Conservation (phyloP, 208 protist species). For the Angomonas ambiguus region DNA sequence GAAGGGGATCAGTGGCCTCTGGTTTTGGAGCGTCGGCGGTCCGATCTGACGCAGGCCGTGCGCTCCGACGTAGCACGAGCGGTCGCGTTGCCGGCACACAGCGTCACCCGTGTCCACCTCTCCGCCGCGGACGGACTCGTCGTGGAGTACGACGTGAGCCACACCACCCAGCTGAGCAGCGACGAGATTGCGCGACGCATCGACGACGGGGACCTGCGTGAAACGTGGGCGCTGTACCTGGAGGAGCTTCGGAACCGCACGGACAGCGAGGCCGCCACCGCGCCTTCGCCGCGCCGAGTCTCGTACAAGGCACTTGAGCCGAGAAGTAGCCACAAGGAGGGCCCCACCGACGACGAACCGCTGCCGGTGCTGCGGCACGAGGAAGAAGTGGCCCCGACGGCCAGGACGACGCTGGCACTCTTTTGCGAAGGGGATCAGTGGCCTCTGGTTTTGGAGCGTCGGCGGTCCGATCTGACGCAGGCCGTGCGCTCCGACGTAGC, state of each 20-base stretch:
- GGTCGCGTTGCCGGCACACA: background rate
- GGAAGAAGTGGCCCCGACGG: background rate
- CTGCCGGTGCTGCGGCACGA: background rate
- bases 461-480: background rate
- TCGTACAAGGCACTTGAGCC: background rate
- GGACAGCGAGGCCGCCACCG: background rate
- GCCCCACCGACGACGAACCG: background rate
- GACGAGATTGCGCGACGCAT: background rate
- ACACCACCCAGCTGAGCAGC: background rate
- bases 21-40: background rate
- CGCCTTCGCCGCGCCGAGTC: background rate
- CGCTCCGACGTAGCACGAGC: background rate
- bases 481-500: background rate
- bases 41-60: background rate
- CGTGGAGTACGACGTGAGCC: background rate
- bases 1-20: background rate
- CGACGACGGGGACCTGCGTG: background rate
- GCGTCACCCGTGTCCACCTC: background rate
- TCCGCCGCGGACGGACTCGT: background rate
- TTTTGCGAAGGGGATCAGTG: background rate
- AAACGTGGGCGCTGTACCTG: background rate
- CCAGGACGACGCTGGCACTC: background rate
- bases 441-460: background rate
- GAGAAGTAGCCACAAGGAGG: background rate
- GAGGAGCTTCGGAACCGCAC: background rate